Evolutionary conservation across 179 eudicot species (phyloP).

Genomic region (Camellia oleifera): DNA sequence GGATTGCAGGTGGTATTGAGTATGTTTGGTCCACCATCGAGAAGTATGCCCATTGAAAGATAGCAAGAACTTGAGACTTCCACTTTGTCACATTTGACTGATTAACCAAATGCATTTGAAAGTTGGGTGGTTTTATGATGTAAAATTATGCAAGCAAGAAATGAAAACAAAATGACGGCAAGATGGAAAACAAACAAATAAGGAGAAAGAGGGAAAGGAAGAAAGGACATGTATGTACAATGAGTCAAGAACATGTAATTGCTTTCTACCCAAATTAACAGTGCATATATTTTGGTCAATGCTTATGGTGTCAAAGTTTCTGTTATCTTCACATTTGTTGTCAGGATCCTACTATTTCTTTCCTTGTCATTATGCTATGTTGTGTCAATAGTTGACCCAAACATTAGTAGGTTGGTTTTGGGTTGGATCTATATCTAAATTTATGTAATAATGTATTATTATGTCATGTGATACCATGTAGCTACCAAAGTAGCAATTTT

Average conservation of each 20-base stretch:
- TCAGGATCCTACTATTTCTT: too few relatives aligned
- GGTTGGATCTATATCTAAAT: too few relatives aligned
- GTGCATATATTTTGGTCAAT: not conserved
- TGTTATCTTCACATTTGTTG: not conserved
- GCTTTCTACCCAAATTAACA: not conserved
- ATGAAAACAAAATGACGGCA: not conserved
- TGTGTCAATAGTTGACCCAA: not conserved
- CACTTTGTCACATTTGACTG: conserved; percentile 36
- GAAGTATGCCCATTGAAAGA: conserved; percentile 41
- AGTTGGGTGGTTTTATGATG: conserved; percentile 1
- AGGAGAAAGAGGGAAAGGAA: not conserved
- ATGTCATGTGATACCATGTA: too few relatives aligned
- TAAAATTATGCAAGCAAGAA: not conserved
- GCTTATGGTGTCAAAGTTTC: not conserved
- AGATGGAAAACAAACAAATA: not conserved
- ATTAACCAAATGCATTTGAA: not conserved
- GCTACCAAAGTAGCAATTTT: too few relatives aligned
- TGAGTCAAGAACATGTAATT: not conserved
- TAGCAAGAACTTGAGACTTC: conserved; percentile 60
- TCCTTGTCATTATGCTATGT: not conserved
- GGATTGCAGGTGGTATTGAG: conserved; percentile 77
- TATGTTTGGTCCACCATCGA: conserved; percentile 89
- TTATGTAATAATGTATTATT: too few relatives aligned
- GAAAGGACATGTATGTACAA: not conserved
- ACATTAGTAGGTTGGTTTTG: too few relatives aligned